These are phyloP conservation scores for Paramecium octaurelia DNA, from an alignment of 73 alveolate species.

Conservation along the genomic window DNA sequence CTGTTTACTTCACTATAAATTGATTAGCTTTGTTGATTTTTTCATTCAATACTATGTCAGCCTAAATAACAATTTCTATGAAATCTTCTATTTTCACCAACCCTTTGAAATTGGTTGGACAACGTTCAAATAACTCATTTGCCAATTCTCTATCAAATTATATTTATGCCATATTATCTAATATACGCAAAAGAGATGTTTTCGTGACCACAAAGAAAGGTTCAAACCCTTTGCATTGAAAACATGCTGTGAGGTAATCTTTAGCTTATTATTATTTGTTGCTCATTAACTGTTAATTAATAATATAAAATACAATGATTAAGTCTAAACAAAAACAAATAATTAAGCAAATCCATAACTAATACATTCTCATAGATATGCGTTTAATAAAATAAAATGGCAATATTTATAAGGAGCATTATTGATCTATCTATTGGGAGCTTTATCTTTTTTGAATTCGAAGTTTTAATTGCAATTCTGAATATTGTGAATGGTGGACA, in stretches of 20 bases:
- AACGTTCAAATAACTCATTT: background rate
- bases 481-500: background rate
- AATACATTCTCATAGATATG: background rate
- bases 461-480: background rate
- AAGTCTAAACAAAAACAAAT: background rate
- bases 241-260: constrained; percentile 18
- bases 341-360: background rate
- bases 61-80: constrained; percentile 1
- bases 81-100: constrained; percentile 23
- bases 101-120: constrained; percentile 4
- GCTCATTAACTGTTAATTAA: constrained; percentile 11
- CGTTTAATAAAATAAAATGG: background rate
- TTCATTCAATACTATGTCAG: background rate
- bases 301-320: background rate
- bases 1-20: background rate
- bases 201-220: background rate
- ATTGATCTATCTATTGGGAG: background rate
- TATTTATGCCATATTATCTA: background rate
- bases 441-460: background rate
- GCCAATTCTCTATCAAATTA: constrained; percentile 24
- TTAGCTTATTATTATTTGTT: background rate
- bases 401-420: background rate
- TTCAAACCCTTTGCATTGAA: constrained; percentile 1
- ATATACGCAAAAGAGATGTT: background rate
- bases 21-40: background rate